Evolutionary conservation across 768 basidiomycete genomes (phyloP).

Genomic region (Leccinum subtestaceum): DNA sequence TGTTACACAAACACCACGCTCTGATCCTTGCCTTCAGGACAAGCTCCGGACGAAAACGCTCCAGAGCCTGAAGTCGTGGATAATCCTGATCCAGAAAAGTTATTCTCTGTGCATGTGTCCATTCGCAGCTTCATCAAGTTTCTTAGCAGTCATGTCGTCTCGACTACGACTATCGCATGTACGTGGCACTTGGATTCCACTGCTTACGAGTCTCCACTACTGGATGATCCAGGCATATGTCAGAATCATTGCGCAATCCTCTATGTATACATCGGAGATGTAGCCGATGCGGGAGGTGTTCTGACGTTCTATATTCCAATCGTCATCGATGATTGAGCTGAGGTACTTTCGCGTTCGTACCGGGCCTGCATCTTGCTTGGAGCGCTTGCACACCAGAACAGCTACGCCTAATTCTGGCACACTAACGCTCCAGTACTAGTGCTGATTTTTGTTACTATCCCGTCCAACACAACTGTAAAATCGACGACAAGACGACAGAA

Average conservation of each 20-base stretch:
- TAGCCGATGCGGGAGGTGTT: constrained; percentile 76
- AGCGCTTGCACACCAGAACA: not conserved
- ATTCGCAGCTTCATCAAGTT: constrained; percentile 79
- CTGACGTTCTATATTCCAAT: constrained; percentile 88
- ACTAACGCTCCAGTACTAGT: not conserved
- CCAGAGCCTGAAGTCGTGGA: constrained; percentile 35
- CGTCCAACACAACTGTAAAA: not conserved
- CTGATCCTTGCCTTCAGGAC: constrained; percentile 15
- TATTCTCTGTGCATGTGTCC: constrained; percentile 68
- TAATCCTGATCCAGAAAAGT: constrained; percentile 49
- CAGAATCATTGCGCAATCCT: constrained; percentile 81
- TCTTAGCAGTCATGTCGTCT: constrained; percentile 74
- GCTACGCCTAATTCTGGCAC: not conserved
- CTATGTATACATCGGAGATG: constrained; percentile 85
- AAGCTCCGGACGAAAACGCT: constrained; percentile 33
- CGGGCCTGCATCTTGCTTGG: not conserved
- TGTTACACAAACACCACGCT: not conserved
- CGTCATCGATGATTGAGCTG: constrained; percentile 54
- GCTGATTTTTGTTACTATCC: not conserved
- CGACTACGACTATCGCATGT: constrained; percentile 85
- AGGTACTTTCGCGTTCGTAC: not conserved
- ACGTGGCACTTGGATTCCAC: constrained; percentile 27
- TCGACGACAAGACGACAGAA: not conserved
- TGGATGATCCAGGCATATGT: constrained; percentile 59
- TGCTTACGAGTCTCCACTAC: not conserved